Conservation (phyloP, 2,329 filamentous ascomycete genomes). For the Arthroderma sp. region DNA sequence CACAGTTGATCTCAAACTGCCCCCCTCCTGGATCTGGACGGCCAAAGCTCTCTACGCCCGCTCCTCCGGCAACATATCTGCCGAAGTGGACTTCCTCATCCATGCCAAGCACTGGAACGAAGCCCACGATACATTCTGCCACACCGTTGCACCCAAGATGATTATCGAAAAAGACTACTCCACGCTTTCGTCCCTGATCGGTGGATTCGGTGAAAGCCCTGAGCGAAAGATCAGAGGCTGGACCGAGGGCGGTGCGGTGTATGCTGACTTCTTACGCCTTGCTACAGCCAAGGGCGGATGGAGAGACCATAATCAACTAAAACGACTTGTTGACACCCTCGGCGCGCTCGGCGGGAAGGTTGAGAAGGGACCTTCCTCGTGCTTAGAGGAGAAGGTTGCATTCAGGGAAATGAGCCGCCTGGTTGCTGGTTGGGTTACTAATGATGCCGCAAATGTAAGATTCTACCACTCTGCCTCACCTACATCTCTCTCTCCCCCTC, state of each 20-base stretch:
- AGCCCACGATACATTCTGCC: conserved; percentile 71
- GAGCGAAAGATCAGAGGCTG: conserved; percentile 55
- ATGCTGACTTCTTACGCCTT: conserved; percentile 48
- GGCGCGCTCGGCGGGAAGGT: conserved; percentile 27
- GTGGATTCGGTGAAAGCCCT: conserved; percentile 52
- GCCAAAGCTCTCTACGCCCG: conserved; percentile 75
- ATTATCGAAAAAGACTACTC: conserved; percentile 73
- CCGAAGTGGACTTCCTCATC: conserved; percentile 68
- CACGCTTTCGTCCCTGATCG: conserved; percentile 54
- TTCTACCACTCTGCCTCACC: background rate
- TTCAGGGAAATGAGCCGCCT: conserved; percentile 69
- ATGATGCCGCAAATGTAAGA: conserved; percentile 47
- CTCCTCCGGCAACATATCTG: conserved; percentile 52
- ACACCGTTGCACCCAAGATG: conserved; percentile 65
- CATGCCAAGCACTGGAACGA: conserved; percentile 62
- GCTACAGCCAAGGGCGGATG: conserved; percentile 27
- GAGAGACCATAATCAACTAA: conserved; percentile 29
- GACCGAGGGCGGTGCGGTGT: conserved; percentile 68
- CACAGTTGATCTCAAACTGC: conserved; percentile 54
- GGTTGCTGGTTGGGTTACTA: conserved; percentile 53
- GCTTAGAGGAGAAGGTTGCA: conserved; percentile 53
- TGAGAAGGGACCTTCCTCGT: conserved; percentile 26
- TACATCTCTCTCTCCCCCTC: background rate
- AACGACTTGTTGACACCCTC: conserved; percentile 37
- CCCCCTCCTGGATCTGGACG: conserved; percentile 68